Conservation (phyloP, 2,329 filamentous ascomycete species). For the Trichoderma cornu-damae region DNA sequence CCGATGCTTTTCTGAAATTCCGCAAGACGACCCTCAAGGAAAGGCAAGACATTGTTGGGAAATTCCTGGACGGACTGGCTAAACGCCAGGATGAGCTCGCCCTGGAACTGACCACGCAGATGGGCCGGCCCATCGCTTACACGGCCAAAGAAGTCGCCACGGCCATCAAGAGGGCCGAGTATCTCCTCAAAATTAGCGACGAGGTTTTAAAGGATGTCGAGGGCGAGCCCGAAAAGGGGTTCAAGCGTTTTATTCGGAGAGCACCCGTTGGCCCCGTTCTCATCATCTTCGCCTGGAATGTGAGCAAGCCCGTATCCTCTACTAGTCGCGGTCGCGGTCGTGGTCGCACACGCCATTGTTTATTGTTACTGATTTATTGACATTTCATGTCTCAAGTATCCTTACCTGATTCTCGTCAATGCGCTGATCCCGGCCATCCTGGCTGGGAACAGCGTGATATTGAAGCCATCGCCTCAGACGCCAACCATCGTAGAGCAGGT, state of each 20-base stretch:
- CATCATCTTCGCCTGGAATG: slow-evolving; percentile 94
- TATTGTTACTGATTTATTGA: not conserved
- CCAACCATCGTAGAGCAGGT: slow-evolving; percentile 87
- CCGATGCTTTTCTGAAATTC: slow-evolving; percentile 71
- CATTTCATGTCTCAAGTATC: slow-evolving; percentile 58
- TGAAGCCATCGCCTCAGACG: slow-evolving; percentile 94
- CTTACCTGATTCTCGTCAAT: slow-evolving; percentile 90
- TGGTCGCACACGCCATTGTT: not conserved
- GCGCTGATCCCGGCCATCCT: slow-evolving; percentile 87
- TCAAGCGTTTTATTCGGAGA: slow-evolving; percentile 85
- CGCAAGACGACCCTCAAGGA: slow-evolving; percentile 68
- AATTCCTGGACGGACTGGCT: slow-evolving; percentile 66
- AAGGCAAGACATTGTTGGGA: slow-evolving; percentile 74
- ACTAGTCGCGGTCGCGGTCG: slow-evolving; percentile 6
- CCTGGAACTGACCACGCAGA: slow-evolving; percentile 83
- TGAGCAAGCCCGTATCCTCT: slow-evolving; percentile 43
- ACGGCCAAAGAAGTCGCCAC: slow-evolving; percentile 78
- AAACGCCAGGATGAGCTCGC: slow-evolving; percentile 75
- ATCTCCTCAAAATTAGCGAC: slow-evolving; percentile 76
- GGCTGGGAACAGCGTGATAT: slow-evolving; percentile 81
- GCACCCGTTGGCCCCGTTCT: slow-evolving; percentile 82
- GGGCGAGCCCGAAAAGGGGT: slow-evolving; percentile 79
- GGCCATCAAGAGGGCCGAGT: slow-evolving; percentile 78
- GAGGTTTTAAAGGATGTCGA: slow-evolving; percentile 74
- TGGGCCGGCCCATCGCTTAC: slow-evolving; percentile 89